A percentile compares a stretch with the other conserved stretches of the same genome.
These are phyloP conservation scores for Chlorella sp. DNA, from an alignment of 139 green algal genomes.

Conservation along the genomic window DNA sequence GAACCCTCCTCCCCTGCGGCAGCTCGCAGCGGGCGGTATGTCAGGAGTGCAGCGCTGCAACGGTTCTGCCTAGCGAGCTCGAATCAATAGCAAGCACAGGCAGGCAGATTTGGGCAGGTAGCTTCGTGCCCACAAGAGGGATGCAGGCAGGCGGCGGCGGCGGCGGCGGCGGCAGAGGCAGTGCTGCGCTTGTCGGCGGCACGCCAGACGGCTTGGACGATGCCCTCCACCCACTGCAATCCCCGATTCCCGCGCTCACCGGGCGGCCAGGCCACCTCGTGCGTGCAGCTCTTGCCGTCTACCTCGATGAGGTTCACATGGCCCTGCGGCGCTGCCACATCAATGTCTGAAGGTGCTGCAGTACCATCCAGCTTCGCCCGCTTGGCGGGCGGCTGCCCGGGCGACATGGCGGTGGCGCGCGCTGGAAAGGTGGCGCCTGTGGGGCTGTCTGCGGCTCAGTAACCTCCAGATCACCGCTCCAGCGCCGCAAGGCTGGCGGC, in stretches of 20 bases:
- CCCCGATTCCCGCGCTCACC: background rate
- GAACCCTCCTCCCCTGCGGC: slow-evolving; percentile 45
- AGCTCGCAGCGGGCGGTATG: too few relatives aligned
- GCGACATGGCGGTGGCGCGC: too few relatives aligned
- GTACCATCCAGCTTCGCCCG: background rate
- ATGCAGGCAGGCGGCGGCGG: background rate
- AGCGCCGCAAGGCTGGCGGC: too few relatives aligned
- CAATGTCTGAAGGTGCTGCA: background rate
- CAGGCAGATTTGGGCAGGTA: background rate
- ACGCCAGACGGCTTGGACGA: background rate
- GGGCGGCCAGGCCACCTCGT: slow-evolving; percentile 83
- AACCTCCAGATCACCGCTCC: too few relatives aligned
- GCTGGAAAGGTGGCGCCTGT: too few relatives aligned
- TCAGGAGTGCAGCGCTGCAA: too few relatives aligned
- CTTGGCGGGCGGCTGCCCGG: slow-evolving; percentile 6
- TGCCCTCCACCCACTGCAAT: background rate
- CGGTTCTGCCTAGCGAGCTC: background rate
- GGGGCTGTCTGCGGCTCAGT: too few relatives aligned
- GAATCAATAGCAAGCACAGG: background rate
- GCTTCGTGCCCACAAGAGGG: background rate
- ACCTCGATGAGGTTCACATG: slow-evolving; percentile 50
- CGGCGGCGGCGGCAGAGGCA: background rate
- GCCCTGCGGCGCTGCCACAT: background rate
- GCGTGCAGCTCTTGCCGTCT: slow-evolving; percentile 81
- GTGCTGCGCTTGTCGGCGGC: background rate